Conservation (phyloP, 768 basidiomycete genomes). For the Kwoniella pini region DNA sequence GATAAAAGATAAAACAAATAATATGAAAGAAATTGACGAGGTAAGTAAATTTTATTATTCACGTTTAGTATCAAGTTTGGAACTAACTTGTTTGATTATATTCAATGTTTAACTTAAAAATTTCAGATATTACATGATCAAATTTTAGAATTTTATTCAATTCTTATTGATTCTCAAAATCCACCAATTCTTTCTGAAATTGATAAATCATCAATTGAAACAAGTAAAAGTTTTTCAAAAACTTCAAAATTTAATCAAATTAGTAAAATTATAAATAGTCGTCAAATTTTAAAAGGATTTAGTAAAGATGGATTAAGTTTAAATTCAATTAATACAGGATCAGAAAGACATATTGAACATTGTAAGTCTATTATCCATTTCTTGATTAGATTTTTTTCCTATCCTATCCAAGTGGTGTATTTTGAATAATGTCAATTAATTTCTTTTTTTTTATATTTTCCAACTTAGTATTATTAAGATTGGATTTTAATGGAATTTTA, state of each 20-base stretch:
- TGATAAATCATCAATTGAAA: constrained; percentile 1
- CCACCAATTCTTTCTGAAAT: constrained; percentile 61
- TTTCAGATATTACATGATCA: constrained; percentile 67
- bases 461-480: constrained; percentile 70
- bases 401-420: too few species aligned
- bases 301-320: constrained; percentile 63
- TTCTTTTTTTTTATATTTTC: too few species aligned
- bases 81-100: not conserved
- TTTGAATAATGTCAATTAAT: too few species aligned
- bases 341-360: constrained; percentile 71
- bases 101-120: not conserved
- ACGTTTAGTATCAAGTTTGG: not conserved
- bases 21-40: constrained; percentile 76
- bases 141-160: constrained; percentile 76
- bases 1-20: constrained; percentile 68
- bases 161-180: constrained; percentile 73
- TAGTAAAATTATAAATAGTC: constrained; percentile 29
- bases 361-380: constrained; percentile 33
- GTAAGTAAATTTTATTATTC: constrained; percentile 57
- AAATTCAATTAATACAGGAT: constrained; percentile 42
- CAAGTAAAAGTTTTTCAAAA: constrained; percentile 47
- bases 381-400: too few species aligned
- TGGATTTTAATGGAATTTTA: constrained; percentile 70
- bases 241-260: constrained; percentile 24
- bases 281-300: constrained; percentile 55